These are phyloP conservation scores for Oxytropis ochrocephala DNA, from an alignment of 306 rosid species.

Conservation along the genomic window DNA sequence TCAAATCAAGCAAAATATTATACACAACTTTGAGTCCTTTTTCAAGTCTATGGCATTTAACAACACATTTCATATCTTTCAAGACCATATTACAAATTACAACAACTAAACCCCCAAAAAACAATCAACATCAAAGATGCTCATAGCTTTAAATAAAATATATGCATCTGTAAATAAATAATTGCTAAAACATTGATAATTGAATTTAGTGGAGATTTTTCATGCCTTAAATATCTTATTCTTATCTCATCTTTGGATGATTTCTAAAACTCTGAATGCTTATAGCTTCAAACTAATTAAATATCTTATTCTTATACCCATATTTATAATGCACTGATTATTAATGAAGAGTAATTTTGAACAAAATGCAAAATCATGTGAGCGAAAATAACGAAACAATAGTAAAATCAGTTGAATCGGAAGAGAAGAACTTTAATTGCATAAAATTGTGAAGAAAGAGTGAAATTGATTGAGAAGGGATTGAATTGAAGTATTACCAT, in stretches of 20 bases:
- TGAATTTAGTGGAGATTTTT: background rate
- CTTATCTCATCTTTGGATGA: background rate
- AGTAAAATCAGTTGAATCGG: background rate
- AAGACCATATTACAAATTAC: conserved; percentile 11
- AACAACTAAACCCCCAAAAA: background rate
- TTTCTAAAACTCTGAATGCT: too few relatives aligned
- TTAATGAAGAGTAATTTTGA: background rate
- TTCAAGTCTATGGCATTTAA: conserved; percentile 22
- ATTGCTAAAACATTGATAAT: background rate
- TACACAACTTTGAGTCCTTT: conserved; percentile 23
- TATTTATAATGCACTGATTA: background rate
- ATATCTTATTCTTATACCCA: too few relatives aligned
- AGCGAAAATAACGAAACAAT: background rate
- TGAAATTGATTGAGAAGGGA: background rate
- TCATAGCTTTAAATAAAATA: background rate
- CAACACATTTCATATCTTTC: conserved; percentile 15
- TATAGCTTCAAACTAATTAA: too few relatives aligned
- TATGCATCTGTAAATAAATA: background rate
- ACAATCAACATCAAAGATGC: background rate
- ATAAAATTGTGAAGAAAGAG: background rate
- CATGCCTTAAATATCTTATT: too few relatives aligned
- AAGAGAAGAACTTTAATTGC: background rate
- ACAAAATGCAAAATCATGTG: background rate
- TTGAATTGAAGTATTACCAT: conserved; percentile 5
- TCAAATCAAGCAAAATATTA: conserved; percentile 58